Conservation (phyloP, 2,329 filamentous ascomycete genomes). For the Cordyceps javanica region DNA sequence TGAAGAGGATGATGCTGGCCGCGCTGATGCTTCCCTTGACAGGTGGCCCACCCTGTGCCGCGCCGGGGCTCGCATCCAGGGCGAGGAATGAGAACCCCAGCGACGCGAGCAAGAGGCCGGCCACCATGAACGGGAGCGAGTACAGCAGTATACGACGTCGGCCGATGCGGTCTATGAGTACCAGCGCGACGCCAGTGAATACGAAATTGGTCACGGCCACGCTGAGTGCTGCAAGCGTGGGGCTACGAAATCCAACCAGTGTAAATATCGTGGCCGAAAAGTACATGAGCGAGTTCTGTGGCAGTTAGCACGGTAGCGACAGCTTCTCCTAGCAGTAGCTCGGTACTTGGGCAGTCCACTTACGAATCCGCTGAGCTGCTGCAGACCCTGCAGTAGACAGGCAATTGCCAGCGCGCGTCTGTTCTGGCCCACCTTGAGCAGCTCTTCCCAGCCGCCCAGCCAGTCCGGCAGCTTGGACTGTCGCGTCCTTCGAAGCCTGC, state of each 20-base stretch:
- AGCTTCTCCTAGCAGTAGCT: background rate
- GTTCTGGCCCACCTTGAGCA: conserved; percentile 55
- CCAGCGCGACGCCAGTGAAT: conserved; percentile 69
- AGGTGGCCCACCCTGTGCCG: conserved; percentile 16
- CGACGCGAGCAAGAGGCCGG: conserved; percentile 65
- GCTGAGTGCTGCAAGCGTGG: conserved; percentile 72
- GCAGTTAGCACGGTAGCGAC: background rate
- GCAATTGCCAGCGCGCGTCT: conserved; percentile 75
- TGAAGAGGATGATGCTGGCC: conserved; percentile 58
- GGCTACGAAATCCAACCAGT: conserved; percentile 69
- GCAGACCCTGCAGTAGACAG: conserved; percentile 77
- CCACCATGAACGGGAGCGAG: conserved; percentile 78
- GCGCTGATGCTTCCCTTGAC: conserved; percentile 22
- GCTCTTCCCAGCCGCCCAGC: conserved; percentile 45
- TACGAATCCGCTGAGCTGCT: conserved; percentile 82
- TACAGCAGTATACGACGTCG: conserved; percentile 73
- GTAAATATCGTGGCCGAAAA: conserved; percentile 79
- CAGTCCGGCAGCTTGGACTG: conserved; percentile 26
- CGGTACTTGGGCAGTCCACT: conserved; percentile 30
- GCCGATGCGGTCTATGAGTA: conserved; percentile 73
- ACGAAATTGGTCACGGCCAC: conserved; percentile 79
- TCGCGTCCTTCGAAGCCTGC: conserved; percentile 28
- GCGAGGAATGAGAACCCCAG: conserved; percentile 64
- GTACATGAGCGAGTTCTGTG: conserved; percentile 82
- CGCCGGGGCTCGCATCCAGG: conserved; percentile 24